These are phyloP conservation scores for Apiospora marii DNA, from an alignment of 2,329 filamentous ascomycete genomes.

Conservation along the genomic window DNA sequence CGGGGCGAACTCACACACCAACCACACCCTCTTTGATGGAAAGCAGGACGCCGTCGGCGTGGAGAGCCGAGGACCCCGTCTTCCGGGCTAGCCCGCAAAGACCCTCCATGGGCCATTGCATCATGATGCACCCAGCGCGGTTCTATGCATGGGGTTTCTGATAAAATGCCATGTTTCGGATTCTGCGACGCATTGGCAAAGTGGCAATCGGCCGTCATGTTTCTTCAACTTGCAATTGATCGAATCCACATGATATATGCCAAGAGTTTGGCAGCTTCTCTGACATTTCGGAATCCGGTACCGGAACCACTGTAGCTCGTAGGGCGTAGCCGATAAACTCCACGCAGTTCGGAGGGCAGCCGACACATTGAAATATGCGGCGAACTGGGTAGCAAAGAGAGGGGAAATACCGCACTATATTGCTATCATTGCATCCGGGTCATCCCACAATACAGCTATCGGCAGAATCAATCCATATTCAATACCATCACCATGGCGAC, in stretches of 20 bases:
- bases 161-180: background rate
- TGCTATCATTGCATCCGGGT: background rate
- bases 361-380: background rate
- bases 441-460: too few relatives aligned
- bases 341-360: background rate
- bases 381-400: background rate
- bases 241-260: background rate
- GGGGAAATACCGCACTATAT: background rate
- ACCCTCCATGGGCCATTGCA: constrained; percentile 10
- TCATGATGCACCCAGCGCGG: background rate
- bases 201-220: background rate
- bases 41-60: background rate
- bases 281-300: background rate
- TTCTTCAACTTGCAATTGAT: background rate
- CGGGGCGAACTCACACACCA: background rate
- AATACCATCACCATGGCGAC: background rate
- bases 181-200: background rate
- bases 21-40: background rate
- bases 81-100: background rate
- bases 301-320: background rate
- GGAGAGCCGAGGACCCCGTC: background rate
- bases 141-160: background rate
- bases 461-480: background rate
- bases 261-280: background rate
- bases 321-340: constrained; percentile 2